Conservation (phyloP, 2,329 filamentous ascomycete species). For the Botrytis deweyae region DNA sequence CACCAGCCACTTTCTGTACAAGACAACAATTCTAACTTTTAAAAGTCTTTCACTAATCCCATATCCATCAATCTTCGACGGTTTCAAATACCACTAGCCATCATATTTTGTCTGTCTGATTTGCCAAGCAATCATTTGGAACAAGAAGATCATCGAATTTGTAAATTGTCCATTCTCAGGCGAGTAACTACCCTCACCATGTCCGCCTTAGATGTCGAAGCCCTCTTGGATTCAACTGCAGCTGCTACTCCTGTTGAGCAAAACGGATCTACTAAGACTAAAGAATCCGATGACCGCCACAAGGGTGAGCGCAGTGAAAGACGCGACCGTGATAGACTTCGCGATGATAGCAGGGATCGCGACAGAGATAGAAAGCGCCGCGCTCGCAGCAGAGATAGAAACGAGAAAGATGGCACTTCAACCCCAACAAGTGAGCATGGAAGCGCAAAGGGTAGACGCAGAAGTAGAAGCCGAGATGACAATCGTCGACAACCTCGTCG, state of each 20-base stretch:
- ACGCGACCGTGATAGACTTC: slow-evolving; percentile 55
- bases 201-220: slow-evolving; percentile 80
- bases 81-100: background rate
- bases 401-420: slow-evolving; percentile 56
- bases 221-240: slow-evolving; percentile 82
- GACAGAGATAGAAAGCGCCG: slow-evolving; percentile 53
- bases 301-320: slow-evolving; percentile 54
- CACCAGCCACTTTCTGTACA: slow-evolving; percentile 10
- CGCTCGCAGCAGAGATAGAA: slow-evolving; percentile 21
- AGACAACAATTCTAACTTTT: background rate
- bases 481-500: slow-evolving; percentile 72
- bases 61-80: background rate
- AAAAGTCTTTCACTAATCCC: background rate
- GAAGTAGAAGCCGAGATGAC: slow-evolving; percentile 76
- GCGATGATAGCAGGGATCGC: slow-evolving; percentile 54
- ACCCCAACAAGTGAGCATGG: slow-evolving; percentile 65
- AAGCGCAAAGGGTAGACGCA: slow-evolving; percentile 75
- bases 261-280: slow-evolving; percentile 44
- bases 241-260: slow-evolving; percentile 53
- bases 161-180: background rate
- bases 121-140: background rate
- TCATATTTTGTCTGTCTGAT: background rate
- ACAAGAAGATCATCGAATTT: background rate
- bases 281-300: slow-evolving; percentile 58
- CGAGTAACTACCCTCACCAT: slow-evolving; percentile 45